These are phyloP conservation scores for Lachancea kluyveri DNA, from an alignment of 805 yeast species.

Conservation along the genomic window DNA sequence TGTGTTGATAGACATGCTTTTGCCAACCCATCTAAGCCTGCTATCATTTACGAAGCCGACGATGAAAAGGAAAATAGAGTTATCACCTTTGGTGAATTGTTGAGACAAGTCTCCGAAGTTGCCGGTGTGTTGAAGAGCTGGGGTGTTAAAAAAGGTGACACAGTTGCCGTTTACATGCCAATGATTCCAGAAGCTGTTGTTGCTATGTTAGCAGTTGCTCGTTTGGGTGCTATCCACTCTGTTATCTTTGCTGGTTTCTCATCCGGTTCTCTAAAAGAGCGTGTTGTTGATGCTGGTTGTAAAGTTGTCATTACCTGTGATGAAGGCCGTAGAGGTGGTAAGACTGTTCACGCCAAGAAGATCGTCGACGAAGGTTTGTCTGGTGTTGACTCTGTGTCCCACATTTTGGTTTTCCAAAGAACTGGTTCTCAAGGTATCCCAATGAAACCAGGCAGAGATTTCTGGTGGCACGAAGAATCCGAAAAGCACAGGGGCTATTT, in stretches of 20 bases:
- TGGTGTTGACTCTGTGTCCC: constrained; percentile 64
- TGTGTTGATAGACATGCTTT: constrained; percentile 95
- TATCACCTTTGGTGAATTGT: constrained; percentile 80
- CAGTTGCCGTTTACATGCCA: constrained; percentile 84
- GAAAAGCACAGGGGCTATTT: constrained; percentile 74
- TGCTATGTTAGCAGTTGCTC: constrained; percentile 67
- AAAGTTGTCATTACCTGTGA: constrained; percentile 73
- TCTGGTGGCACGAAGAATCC: constrained; percentile 92
- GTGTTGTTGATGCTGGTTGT: constrained; percentile 67
- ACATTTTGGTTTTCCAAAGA: constrained; percentile 83
- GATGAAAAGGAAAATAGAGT: constrained; percentile 67
- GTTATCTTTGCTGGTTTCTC: constrained; percentile 84
- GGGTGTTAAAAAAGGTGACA: constrained; percentile 92
- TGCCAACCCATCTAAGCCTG: constrained; percentile 75
- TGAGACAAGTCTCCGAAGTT: constrained; percentile 76
- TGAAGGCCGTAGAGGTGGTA: constrained; percentile 81
- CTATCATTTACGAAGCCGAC: constrained; percentile 90
- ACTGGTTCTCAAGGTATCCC: constrained; percentile 72
- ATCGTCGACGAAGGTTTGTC: constrained; percentile 79
- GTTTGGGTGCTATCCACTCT: constrained; percentile 81
- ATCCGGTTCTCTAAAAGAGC: constrained; percentile 62
- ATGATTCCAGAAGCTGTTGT: constrained; percentile 78
- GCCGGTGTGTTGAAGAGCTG: constrained; percentile 77
- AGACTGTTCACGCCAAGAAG: constrained; percentile 71
- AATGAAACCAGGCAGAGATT: constrained; percentile 75